These are phyloP conservation scores for Aspergillus sp. DNA, from an alignment of 2,329 filamentous ascomycete species.

Conservation along the genomic window DNA sequence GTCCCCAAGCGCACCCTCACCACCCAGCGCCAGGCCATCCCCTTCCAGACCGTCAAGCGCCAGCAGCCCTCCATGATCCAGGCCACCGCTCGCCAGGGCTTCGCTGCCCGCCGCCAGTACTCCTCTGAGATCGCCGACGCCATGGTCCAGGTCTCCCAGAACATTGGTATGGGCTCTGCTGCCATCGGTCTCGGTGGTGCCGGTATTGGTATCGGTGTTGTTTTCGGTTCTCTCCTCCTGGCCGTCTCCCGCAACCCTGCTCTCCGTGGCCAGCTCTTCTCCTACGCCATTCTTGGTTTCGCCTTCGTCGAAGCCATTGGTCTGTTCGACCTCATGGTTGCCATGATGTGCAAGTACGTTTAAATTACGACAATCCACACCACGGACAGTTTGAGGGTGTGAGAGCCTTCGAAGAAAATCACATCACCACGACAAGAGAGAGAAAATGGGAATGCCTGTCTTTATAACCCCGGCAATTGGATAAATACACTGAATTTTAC, in stretches of 20 bases:
- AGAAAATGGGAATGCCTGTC: background rate
- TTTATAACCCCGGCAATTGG: background rate
- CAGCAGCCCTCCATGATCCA: constrained; percentile 67
- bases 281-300: constrained; percentile 93
- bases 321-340: constrained; percentile 89
- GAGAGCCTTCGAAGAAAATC: background rate
- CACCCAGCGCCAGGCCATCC: constrained; percentile 45
- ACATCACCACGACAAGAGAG: background rate
- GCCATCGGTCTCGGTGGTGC: constrained; percentile 77
- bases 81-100: constrained; percentile 64
- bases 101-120: constrained; percentile 67
- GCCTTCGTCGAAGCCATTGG: constrained; percentile 81
- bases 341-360: constrained; percentile 89
- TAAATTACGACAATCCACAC: constrained; percentile 26
- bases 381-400: background rate
- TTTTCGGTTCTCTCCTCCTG: constrained; percentile 86
- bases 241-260: constrained; percentile 91
- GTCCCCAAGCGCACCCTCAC: constrained; percentile 70
- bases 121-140: constrained; percentile 81
- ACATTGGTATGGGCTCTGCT: constrained; percentile 84
- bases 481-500: background rate
- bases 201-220: constrained; percentile 83
- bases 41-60: constrained; percentile 75
- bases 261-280: constrained; percentile 93
- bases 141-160: constrained; percentile 88